Conservation (phyloP, 2,329 filamentous ascomycete species). For the Fusarium neocosmosporiellum region DNA sequence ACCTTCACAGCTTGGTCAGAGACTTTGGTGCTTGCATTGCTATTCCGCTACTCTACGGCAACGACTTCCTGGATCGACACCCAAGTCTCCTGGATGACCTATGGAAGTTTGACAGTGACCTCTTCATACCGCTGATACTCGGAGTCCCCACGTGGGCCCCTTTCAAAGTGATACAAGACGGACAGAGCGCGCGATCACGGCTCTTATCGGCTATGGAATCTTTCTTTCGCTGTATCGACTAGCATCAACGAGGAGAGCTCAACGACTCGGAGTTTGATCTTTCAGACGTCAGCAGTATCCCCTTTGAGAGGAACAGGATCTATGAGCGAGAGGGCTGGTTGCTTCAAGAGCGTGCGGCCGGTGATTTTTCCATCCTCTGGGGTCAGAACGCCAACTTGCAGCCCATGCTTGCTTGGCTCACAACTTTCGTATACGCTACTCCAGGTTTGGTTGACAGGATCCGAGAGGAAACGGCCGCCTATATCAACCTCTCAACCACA, state of each 20-base stretch:
- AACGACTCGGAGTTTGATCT: slow-evolving; percentile 29
- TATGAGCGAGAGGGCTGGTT: slow-evolving; percentile 26
- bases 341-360: slow-evolving; percentile 11
- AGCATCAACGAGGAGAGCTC: slow-evolving; percentile 14
- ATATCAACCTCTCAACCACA: slow-evolving; percentile 1
- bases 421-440: slow-evolving; percentile 32
- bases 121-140: slow-evolving; percentile 34
- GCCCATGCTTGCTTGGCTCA: slow-evolving; percentile 36
- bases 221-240: slow-evolving; percentile 10
- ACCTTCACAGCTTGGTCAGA: slow-evolving; percentile 20
- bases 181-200: slow-evolving; percentile 26
- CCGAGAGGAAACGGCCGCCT: slow-evolving; percentile 26
- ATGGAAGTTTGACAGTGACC: slow-evolving; percentile 38
- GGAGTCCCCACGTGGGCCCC: slow-evolving; percentile 36
- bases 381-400: slow-evolving; percentile 37
- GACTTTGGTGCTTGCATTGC: slow-evolving; percentile 40
- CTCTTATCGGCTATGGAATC: slow-evolving; percentile 16
- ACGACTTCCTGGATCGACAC: slow-evolving; percentile 31
- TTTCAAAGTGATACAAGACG: slow-evolving; percentile 29
- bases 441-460: slow-evolving; percentile 13
- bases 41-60: slow-evolving; percentile 36
- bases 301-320: slow-evolving; percentile 29
- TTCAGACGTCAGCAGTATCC: slow-evolving; percentile 21
- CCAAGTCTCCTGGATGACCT: slow-evolving; percentile 31
- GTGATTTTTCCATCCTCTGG: slow-evolving; percentile 30